These are phyloP conservation scores for Haplosporangium sp. DNA, from an alignment of 371 early-diverging fungal species.

Conservation along the genomic window DNA sequence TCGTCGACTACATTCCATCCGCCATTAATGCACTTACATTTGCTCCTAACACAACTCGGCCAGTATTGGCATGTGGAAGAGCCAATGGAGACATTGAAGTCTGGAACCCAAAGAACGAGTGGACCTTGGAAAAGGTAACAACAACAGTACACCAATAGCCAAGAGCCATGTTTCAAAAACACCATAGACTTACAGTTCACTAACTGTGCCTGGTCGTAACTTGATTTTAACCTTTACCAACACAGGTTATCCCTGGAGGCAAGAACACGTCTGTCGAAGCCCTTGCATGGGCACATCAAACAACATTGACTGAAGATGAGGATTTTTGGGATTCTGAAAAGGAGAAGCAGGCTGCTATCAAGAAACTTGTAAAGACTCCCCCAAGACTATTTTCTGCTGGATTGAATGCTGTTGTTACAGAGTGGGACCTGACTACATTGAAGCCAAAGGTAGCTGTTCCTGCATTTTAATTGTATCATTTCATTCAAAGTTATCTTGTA, in stretches of 20 bases:
- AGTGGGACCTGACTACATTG: constrained; percentile 86
- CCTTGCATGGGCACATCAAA: constrained; percentile 89
- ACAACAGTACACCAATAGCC: background rate
- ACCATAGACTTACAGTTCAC: background rate
- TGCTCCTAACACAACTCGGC: constrained; percentile 69
- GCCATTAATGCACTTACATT: constrained; percentile 87
- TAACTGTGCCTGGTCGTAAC: constrained; percentile 2
- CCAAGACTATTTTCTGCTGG: constrained; percentile 92
- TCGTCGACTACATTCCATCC: constrained; percentile 88
- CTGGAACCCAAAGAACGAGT: constrained; percentile 80
- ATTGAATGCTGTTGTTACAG: constrained; percentile 85
- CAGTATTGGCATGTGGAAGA: constrained; percentile 85
- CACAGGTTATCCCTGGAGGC: constrained; percentile 83
- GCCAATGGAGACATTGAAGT: constrained; percentile 95
- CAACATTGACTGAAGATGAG: constrained; percentile 67
- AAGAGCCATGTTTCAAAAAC: background rate
- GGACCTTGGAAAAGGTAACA: constrained; percentile 77
- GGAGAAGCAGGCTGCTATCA: constrained; percentile 64
- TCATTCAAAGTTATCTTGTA: background rate
- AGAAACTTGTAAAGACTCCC: constrained; percentile 62
- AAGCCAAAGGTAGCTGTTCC: constrained; percentile 70
- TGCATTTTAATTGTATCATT: constrained; percentile 3
- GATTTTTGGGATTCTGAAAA: constrained; percentile 69
- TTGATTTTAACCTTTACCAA: background rate
- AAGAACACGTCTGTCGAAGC: constrained; percentile 82